Conservation (phyloP, 176 grass and related monocot genomes). For the Guadua angustifolia region DNA sequence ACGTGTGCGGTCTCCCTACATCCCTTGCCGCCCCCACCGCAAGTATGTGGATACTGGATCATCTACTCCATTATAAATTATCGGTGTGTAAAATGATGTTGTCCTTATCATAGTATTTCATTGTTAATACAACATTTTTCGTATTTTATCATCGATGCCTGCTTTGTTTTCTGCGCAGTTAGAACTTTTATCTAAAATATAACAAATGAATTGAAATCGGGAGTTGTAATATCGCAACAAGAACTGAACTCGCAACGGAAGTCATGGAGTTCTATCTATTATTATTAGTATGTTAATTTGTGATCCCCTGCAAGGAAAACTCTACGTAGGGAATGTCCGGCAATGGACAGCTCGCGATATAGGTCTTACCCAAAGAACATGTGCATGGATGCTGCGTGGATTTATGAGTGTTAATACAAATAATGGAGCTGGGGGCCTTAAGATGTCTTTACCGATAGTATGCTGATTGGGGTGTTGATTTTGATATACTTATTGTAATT, state of each 20-base stretch:
- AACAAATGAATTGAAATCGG: neutral
- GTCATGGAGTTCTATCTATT: neutral
- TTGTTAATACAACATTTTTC: neutral
- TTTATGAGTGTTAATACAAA: no score
- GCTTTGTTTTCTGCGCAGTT: neutral
- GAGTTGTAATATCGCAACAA: neutral
- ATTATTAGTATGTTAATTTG: slow-evolving; percentile 8
- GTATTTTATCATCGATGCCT: neutral
- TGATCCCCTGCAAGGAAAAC: slow-evolving; percentile 59
- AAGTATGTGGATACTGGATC: no score
- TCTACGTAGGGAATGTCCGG: slow-evolving; percentile 56
- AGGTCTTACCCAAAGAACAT: slow-evolving; percentile 70
- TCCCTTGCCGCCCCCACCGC: no score
- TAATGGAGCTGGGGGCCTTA: neutral
- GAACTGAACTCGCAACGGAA: neutral
- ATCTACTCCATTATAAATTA: slow-evolving; percentile 5
- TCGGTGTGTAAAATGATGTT: neutral
- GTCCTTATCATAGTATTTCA: neutral
- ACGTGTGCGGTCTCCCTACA: no score
- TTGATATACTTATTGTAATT: slow-evolving; percentile 54
- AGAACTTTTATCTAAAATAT: neutral
- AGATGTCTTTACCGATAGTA: slow-evolving; percentile 87
- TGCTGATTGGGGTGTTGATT: slow-evolving; percentile 91
- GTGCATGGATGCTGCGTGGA: slow-evolving; percentile 63
- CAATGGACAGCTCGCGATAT: slow-evolving; percentile 78